phyloP scores from a whole-genome alignment of 1,284 basidiomycete genomes.

The Rhodotorula sp. region DNA sequence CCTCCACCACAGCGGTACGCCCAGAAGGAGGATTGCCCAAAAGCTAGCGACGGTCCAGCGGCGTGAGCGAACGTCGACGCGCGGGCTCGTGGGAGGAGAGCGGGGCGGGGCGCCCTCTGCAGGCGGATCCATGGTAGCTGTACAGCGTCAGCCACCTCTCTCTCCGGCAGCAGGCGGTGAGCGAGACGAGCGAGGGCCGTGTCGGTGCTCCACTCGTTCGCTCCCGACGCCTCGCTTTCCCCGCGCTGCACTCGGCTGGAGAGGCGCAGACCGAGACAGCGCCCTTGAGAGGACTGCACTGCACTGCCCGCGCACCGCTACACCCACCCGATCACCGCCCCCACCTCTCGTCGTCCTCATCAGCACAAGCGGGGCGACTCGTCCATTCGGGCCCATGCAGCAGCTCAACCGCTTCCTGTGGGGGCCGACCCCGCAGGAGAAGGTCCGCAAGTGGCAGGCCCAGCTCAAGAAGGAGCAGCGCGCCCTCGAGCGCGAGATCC shows the following conservation, averaged over 20 bases:
- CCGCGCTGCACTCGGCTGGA: too few relatives aligned
- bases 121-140: not conserved
- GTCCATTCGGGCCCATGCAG: conserved; percentile 61
- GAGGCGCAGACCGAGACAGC: too few relatives aligned
- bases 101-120: not conserved
- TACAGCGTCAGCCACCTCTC: not conserved
- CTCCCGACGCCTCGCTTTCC: too few relatives aligned
- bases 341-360: not conserved
- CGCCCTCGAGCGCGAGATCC: conserved; percentile 84
- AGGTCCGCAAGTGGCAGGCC: conserved; percentile 80
- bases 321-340: not conserved
- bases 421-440: conserved; percentile 91
- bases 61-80: conserved; percentile 8
- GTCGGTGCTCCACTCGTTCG: too few relatives aligned
- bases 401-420: conserved; percentile 86
- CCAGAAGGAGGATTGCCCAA: conserved; percentile 68
- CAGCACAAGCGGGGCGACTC: not conserved
- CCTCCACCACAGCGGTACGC: conserved; percentile 82
- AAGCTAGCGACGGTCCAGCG: conserved; percentile 66
- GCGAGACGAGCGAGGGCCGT: too few relatives aligned
- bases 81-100: not conserved
- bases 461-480: conserved; percentile 79
- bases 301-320: not conserved
- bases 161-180: too few relatives aligned
- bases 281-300: too few relatives aligned